A percentile compares a stretch with the other conserved stretches of the same genome.
Conservation (phyloP, 2,329 filamentous ascomycete species). For the Akanthomyces muscarius region DNA sequence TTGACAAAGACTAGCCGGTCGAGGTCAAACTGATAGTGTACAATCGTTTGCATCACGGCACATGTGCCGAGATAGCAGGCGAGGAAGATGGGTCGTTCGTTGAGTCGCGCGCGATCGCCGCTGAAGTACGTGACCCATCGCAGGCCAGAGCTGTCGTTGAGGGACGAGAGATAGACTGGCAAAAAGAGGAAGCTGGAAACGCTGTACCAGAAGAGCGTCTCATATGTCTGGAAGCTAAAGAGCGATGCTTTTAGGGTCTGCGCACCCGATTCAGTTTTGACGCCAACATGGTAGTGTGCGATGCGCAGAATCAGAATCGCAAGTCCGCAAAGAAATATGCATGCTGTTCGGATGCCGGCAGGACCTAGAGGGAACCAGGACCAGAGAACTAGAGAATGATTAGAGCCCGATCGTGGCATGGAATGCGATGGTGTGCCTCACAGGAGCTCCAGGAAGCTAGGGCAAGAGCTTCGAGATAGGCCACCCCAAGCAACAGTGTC, state of each 20-base stretch:
- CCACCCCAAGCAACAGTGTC: constrained; percentile 62
- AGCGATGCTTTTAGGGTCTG: constrained; percentile 59
- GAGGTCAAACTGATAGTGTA: constrained; percentile 69
- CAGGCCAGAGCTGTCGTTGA: constrained; percentile 56
- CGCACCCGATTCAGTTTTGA: constrained; percentile 63
- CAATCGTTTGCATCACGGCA: constrained; percentile 62
- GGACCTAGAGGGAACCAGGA: constrained; percentile 78
- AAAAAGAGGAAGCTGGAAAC: constrained; percentile 76
- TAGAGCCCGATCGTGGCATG: constrained; percentile 14
- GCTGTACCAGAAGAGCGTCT: constrained; percentile 72
- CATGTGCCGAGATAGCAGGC: constrained; percentile 66
- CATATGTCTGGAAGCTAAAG: constrained; percentile 56
- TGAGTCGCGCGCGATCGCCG: constrained; percentile 70
- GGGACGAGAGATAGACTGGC: constrained; percentile 75
- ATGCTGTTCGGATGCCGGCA: constrained; percentile 67
- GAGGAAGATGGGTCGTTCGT: constrained; percentile 82
- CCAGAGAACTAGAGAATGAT: constrained; percentile 65
- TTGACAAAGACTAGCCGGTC: constrained; percentile 56
- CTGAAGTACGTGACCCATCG: constrained; percentile 68
- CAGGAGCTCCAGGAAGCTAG: constrained; percentile 67
- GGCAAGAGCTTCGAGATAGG: constrained; percentile 68
- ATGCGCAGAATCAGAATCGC: constrained; percentile 81
- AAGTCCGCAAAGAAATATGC: constrained; percentile 73
- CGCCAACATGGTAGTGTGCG: constrained; percentile 72
- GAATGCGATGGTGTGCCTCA: constrained; percentile 39